These are phyloP conservation scores for Yueomyces sp. DNA, from an alignment of 805 yeast genomes.

Conservation along the genomic window DNA sequence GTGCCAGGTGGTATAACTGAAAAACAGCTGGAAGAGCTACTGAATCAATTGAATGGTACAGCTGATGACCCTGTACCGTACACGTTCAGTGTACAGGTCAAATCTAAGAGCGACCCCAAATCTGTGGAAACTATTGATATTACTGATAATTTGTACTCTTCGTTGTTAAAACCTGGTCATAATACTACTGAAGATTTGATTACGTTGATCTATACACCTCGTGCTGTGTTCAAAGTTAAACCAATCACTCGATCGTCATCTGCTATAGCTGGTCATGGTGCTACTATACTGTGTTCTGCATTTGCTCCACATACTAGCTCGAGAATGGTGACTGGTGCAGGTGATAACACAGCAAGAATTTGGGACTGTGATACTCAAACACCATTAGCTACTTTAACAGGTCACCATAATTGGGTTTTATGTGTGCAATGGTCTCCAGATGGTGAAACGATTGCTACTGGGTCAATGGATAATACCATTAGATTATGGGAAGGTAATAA, in stretches of 20 bases:
- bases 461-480: slow-evolving; percentile 85
- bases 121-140: slow-evolving; percentile 47
- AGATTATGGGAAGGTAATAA: slow-evolving; percentile 73
- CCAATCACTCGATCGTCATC: slow-evolving; percentile 86
- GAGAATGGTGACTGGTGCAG: slow-evolving; percentile 87
- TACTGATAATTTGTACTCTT: slow-evolving; percentile 59
- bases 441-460: slow-evolving; percentile 86
- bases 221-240: slow-evolving; percentile 86
- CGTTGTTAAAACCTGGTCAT: slow-evolving; percentile 75
- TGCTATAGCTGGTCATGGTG: slow-evolving; percentile 90
- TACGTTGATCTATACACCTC: slow-evolving; percentile 83
- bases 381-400: slow-evolving; percentile 63
- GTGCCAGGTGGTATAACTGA: slow-evolving; percentile 86
- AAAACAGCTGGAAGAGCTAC: slow-evolving; percentile 73
- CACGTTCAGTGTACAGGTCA: slow-evolving; percentile 53
- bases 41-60: slow-evolving; percentile 64
- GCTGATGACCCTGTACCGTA: slow-evolving; percentile 83
- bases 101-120: slow-evolving; percentile 22
- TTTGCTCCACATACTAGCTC: slow-evolving; percentile 86
- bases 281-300: slow-evolving; percentile 81
- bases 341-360: slow-evolving; percentile 87
- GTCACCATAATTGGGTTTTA: slow-evolving; percentile 89
- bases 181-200: slow-evolving; percentile 87
- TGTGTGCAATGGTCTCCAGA: slow-evolving; percentile 88
- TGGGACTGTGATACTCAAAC: slow-evolving; percentile 98